Base-by-base conservation (phyloP, 371 early-diverging fungal species). In the Parasitella parasitica region DNA sequence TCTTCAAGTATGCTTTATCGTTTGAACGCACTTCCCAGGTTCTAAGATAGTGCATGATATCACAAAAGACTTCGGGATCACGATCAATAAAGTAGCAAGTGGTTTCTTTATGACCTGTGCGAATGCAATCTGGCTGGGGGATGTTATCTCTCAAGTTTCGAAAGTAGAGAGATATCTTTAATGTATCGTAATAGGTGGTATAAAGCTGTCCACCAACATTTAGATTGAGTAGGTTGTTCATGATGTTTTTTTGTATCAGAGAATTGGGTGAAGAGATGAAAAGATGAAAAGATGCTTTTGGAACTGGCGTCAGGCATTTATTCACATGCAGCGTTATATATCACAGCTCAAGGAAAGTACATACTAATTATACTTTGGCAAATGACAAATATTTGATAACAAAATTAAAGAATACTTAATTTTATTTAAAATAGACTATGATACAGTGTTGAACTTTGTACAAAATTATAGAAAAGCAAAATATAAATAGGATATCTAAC, bases 381-480 rank as follows among this genome's bases (percentile, higher is more conserved):
- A 48, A 22, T 3, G 27, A 20, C n/a, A 4, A 50, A 7, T 50
- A 28, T 57, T 57, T 39, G 38, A 62, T 48, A 43, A 57, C 58
- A 57, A 57, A 57, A 30, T 46, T 57, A 36, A 57, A 53, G 22
- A 38, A 53, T 58, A 36, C 16, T 22, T 46, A 15, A 55, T 49
- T 66, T 37, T 56, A 46, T 57, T 48, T 27, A 48, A 49, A 36
- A 9, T 57, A 46, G 57, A 35, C 59, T 59, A 59, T 59, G 55
- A 55, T 61, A 61, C 68, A 68, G 68, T 68, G 68, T 68, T 68
- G 68, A 68, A 68, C 68, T 68, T 68, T 67, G 26, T 68, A 63
- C 57, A 63, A 28, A 52, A 34, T 18, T 38, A 38, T 32, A 22
- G 26, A 8, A 43, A 34, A 50, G 37, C 30, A 32, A 24, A 32